phyloP scores from a whole-genome alignment of 352 stramenopile species.

The Phytopythium cucurbitacearum region DNA sequence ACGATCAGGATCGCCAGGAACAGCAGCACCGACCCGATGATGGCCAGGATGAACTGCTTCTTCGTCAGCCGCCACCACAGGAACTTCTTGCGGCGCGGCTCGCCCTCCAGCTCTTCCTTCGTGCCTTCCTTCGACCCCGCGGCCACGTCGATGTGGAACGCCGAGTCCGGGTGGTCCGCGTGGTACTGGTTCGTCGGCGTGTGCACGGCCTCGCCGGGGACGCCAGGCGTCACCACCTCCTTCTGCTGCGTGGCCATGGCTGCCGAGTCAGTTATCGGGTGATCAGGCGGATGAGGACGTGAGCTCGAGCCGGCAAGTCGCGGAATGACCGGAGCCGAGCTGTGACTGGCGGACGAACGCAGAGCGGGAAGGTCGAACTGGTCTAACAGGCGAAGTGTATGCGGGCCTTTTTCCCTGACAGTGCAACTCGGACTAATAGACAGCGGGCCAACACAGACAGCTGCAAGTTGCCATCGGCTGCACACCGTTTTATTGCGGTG shows the following conservation, averaged over 20 bases:
- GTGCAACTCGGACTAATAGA: slow-evolving; percentile 8
- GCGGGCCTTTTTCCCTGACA: neutral
- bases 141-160: slow-evolving; percentile 23
- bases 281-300: slow-evolving; percentile 2
- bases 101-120: slow-evolving; percentile 23
- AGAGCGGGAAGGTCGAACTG: neutral
- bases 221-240: slow-evolving; percentile 21
- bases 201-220: slow-evolving; percentile 15
- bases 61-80: slow-evolving; percentile 53
- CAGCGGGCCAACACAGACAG: too few species aligned
- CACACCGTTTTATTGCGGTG: too few species aligned
- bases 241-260: slow-evolving; percentile 16
- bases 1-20: slow-evolving; percentile 47
- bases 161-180: slow-evolving; percentile 18
- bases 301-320: slow-evolving; percentile 17
- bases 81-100: slow-evolving; percentile 33
- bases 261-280: neutral
- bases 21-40: slow-evolving; percentile 33
- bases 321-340: slow-evolving; percentile 12
- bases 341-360: slow-evolving; percentile 2
- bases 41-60: slow-evolving; percentile 39
- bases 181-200: slow-evolving; percentile 17
- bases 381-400: neutral
- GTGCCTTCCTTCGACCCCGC: slow-evolving; percentile 13
- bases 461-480: too few species aligned